Conservation (phyloP, 768 basidiomycete species). For the Erythrobasidium yunnanense region DNA sequence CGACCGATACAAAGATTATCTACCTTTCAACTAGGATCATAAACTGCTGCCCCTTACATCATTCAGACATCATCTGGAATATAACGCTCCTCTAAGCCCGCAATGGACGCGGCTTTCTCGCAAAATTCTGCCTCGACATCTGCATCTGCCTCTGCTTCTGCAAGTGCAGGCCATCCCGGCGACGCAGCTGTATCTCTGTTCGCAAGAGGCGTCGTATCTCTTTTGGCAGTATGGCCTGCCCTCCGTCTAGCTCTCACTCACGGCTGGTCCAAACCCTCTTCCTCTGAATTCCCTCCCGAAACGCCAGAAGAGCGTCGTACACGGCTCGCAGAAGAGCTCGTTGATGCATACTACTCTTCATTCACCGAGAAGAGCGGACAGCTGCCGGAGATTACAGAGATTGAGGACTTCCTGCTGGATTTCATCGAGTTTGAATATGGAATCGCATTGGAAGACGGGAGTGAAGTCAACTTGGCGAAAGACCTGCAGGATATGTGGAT, state of each 20-base stretch:
- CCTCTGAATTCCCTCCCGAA: slow-evolving; percentile 52
- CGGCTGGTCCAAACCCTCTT: slow-evolving; percentile 48
- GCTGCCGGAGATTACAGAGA: slow-evolving; percentile 60
- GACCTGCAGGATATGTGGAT: slow-evolving; percentile 44
- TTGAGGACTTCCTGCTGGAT: slow-evolving; percentile 54
- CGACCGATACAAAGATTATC: too few relatives aligned
- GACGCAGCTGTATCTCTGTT: slow-evolving; percentile 47
- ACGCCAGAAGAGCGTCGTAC: slow-evolving; percentile 40
- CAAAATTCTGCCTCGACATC: too few relatives aligned
- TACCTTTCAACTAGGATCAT: too few relatives aligned
- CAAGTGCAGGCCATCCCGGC: background rate
- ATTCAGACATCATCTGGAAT: too few relatives aligned
- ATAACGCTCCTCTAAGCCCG: too few relatives aligned
- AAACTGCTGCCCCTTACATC: too few relatives aligned
- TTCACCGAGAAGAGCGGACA: slow-evolving; percentile 46
- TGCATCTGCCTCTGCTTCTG: background rate
- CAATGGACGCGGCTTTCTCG: too few relatives aligned
- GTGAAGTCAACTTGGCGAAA: slow-evolving; percentile 5
- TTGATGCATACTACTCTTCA: slow-evolving; percentile 21
- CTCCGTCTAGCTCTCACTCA: slow-evolving; percentile 75
- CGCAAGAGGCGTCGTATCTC: slow-evolving; percentile 73
- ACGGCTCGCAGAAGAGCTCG: slow-evolving; percentile 25
- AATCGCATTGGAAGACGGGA: slow-evolving; percentile 1
- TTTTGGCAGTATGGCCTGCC: slow-evolving; percentile 71
- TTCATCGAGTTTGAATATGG: slow-evolving; percentile 23